Evolutionary conservation across 1,139 yeast species (phyloP).

Genomic region (Scheffersomyces stambukii): DNA sequence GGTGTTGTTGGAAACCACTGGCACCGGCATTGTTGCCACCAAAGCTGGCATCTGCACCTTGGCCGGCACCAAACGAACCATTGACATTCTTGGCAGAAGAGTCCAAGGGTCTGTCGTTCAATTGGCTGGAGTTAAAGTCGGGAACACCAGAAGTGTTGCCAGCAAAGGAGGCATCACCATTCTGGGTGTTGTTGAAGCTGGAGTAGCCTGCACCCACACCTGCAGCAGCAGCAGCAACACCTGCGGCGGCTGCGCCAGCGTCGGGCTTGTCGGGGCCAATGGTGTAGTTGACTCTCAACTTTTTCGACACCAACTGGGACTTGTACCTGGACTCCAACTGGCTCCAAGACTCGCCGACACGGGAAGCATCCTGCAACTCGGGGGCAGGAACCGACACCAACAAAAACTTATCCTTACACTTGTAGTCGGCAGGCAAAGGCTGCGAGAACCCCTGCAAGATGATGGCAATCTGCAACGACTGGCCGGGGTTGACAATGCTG

Average conservation of each 20-base stretch:
- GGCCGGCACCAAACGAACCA: conserved; percentile 1
- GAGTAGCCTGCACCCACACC: conserved; percentile 16
- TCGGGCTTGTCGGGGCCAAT: conserved; percentile 22
- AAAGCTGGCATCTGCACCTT: background rate
- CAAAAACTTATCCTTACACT: conserved; percentile 89
- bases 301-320: conserved; percentile 59
- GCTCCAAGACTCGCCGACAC: conserved; percentile 71
- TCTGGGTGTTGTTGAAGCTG: conserved; percentile 7
- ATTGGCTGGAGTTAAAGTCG: too few relatives aligned
- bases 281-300: conserved; percentile 71
- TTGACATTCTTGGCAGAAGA: conserved; percentile 10
- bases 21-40: conserved; percentile 7
- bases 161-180: conserved; percentile 8
- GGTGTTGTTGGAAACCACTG: conserved; percentile 9
- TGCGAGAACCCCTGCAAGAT: conserved; percentile 80
- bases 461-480: conserved; percentile 67
- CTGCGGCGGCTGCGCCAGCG: conserved; percentile 10
- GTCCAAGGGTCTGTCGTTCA: conserved; percentile 10
- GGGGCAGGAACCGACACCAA: conserved; percentile 82
- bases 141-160: conserved; percentile 2
- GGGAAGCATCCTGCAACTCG: conserved; percentile 47
- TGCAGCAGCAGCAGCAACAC: conserved; percentile 6
- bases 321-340: conserved; percentile 62
- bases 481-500: conserved; percentile 72
- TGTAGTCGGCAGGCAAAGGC: conserved; percentile 68